phyloP scores from a whole-genome alignment of 805 yeast species.

The Saccharomycopsis guyanensis region DNA sequence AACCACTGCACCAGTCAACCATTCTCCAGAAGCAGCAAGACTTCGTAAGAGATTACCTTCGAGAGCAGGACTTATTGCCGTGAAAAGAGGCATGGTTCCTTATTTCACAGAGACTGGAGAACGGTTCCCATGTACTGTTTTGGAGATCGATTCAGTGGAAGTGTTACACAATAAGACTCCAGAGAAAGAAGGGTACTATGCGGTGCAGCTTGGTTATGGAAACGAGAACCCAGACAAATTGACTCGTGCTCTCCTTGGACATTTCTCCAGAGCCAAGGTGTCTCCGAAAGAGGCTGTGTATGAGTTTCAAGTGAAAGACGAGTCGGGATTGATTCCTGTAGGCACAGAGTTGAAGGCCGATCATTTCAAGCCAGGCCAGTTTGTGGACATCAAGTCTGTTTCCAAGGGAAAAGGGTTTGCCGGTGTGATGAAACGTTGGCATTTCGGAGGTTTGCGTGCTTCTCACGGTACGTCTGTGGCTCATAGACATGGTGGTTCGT shows the following conservation, averaged over 20 bases:
- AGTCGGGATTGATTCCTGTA: slow-evolving; percentile 56
- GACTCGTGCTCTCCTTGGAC: slow-evolving; percentile 61
- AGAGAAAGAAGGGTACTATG: slow-evolving; percentile 70
- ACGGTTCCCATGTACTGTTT: slow-evolving; percentile 74
- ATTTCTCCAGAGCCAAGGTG: slow-evolving; percentile 68
- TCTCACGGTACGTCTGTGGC: slow-evolving; percentile 92
- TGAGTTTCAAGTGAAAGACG: slow-evolving; percentile 74
- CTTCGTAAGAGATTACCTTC: slow-evolving; percentile 61
- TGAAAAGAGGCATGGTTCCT: slow-evolving; percentile 86
- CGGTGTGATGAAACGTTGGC: slow-evolving; percentile 96
- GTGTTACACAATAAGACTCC: slow-evolving; percentile 66
- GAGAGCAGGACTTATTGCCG: slow-evolving; percentile 80
- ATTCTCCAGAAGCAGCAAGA: slow-evolving; percentile 63
- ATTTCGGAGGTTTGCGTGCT: slow-evolving; percentile 82
- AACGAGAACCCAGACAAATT: slow-evolving; percentile 55
- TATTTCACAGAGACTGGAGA: slow-evolving; percentile 67
- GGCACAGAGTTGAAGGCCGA: slow-evolving; percentile 80
- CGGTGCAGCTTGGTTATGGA: slow-evolving; percentile 85
- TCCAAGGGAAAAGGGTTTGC: slow-evolving; percentile 95
- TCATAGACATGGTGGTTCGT: slow-evolving; percentile 96
- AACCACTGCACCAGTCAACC: slow-evolving; percentile 30
- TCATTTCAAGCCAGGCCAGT: slow-evolving; percentile 76
- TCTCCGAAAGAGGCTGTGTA: slow-evolving; percentile 71
- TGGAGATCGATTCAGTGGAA: slow-evolving; percentile 83
- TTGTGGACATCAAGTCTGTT: slow-evolving; percentile 69